Conservation (phyloP, 208 protist genomes). For the Trypanosomatidae sp. region DNA sequence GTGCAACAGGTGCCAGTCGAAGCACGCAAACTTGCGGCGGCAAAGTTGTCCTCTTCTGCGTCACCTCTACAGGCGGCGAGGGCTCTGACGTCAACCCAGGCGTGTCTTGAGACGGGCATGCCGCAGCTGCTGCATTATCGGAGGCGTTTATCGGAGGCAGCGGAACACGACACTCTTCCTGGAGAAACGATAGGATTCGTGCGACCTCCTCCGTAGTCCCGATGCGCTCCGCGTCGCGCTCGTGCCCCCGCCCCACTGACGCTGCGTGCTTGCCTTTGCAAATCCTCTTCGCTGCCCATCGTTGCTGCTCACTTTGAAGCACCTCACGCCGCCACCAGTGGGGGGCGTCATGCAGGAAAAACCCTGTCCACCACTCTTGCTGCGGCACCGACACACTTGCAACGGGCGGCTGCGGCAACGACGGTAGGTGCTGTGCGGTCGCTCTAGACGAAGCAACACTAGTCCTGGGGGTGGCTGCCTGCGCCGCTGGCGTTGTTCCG, state of each 20-base stretch:
- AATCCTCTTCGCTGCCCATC: neutral
- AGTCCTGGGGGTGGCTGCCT: neutral
- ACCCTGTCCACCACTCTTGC: slow-evolving; percentile 14
- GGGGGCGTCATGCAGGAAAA: slow-evolving; percentile 16
- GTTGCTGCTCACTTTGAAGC: neutral
- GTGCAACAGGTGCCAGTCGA: neutral
- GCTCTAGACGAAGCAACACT: neutral
- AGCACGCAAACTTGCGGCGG: slow-evolving; percentile 1
- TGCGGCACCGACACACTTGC: slow-evolving; percentile 16
- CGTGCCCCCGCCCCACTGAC: neutral
- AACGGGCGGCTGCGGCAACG: neutral
- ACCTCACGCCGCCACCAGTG: slow-evolving; percentile 10
- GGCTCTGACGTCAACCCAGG: neutral
- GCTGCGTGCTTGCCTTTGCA: neutral
- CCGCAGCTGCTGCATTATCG: neutral
- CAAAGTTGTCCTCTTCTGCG: neutral
- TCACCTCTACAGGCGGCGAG: neutral
- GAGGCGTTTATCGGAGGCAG: neutral
- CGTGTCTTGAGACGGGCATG: neutral
- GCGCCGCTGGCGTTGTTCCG: neutral
- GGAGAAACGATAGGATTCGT: slow-evolving; percentile 4
- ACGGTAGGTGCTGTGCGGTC: neutral
- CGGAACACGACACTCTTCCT: slow-evolving; percentile 2
- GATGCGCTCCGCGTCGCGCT: neutral
- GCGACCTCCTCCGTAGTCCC: neutral